Evolutionary conservation across 2,329 filamentous ascomycete species (phyloP).

Genomic region (Hymenotorrendiella dingleyae): DNA sequence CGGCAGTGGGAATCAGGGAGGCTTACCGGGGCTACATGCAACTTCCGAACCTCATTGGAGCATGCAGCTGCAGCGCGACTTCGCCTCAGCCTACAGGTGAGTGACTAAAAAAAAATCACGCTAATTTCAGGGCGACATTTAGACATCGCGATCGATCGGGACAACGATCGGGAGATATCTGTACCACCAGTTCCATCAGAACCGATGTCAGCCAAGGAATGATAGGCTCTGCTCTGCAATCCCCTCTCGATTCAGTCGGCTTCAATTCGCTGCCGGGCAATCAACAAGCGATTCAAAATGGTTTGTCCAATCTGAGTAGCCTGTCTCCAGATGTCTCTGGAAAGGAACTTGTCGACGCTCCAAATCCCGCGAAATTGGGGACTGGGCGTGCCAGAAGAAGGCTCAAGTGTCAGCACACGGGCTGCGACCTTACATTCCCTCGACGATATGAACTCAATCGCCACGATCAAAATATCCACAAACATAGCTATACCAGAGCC

Average conservation of each 20-base stretch:
- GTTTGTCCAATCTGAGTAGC: too few species aligned
- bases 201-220: background rate
- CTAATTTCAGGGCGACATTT: background rate
- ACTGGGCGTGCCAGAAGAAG: background rate
- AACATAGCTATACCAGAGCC: background rate
- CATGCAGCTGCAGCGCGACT: background rate
- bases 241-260: background rate
- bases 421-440: constrained; percentile 11
- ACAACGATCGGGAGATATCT: too few species aligned
- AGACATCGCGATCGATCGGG: too few species aligned
- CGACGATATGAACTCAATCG: constrained; percentile 9
- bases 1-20: too few species aligned
- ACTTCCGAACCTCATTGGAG: background rate
- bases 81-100: background rate
- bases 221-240: background rate
- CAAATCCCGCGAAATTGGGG: background rate
- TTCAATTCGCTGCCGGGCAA: too few species aligned
- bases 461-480: constrained; percentile 9
- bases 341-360: background rate
- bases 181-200: too few species aligned
- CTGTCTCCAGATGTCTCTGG: too few species aligned
- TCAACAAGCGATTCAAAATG: too few species aligned
- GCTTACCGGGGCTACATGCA: too few species aligned
- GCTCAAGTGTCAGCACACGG: constrained; percentile 5
- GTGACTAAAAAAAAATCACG: background rate